phyloP scores from a whole-genome alignment of 1,139 yeast species.

The Hansenula lynferdii region DNA sequence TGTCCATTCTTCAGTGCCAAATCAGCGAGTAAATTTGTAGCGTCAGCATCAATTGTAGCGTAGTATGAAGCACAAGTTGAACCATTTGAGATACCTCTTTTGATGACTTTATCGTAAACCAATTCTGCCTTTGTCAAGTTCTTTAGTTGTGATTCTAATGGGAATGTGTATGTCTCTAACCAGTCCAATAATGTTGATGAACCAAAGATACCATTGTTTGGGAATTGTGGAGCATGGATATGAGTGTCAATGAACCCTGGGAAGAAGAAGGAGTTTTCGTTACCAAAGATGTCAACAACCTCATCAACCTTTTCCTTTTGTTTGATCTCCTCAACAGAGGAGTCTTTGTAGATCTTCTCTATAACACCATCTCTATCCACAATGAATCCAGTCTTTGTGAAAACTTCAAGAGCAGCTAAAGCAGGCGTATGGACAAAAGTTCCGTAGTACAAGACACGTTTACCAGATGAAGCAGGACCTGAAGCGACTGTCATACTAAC shows the following conservation, averaged over 20 bases:
- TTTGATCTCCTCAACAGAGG: slow-evolving; percentile 9
- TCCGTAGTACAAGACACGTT: slow-evolving; percentile 31
- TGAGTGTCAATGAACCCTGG: slow-evolving; percentile 97
- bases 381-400: slow-evolving; percentile 46
- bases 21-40: slow-evolving; percentile 75
- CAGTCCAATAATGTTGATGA: slow-evolving; percentile 83
- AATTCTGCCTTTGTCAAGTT: slow-evolving; percentile 49
- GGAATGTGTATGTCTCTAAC: slow-evolving; percentile 84
- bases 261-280: slow-evolving; percentile 51
- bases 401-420: slow-evolving; percentile 42
- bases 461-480: neutral
- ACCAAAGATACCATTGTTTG: slow-evolving; percentile 90
- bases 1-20: slow-evolving; percentile 66
- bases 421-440: slow-evolving; percentile 52
- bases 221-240: slow-evolving; percentile 94
- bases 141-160: slow-evolving; percentile 62
- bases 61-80: slow-evolving; percentile 92
- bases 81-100: slow-evolving; percentile 67
- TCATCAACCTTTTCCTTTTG: slow-evolving; percentile 2
- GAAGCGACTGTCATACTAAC: slow-evolving; percentile 1
- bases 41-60: slow-evolving; percentile 77
- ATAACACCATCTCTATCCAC: slow-evolving; percentile 47
- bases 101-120: slow-evolving; percentile 62
- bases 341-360: slow-evolving; percentile 30
- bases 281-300: slow-evolving; percentile 25